A percentile compares a stretch with the other conserved stretches of the same genome.
Conservation (phyloP, 2,329 filamentous ascomycete genomes). For the Penicillium sp. region DNA sequence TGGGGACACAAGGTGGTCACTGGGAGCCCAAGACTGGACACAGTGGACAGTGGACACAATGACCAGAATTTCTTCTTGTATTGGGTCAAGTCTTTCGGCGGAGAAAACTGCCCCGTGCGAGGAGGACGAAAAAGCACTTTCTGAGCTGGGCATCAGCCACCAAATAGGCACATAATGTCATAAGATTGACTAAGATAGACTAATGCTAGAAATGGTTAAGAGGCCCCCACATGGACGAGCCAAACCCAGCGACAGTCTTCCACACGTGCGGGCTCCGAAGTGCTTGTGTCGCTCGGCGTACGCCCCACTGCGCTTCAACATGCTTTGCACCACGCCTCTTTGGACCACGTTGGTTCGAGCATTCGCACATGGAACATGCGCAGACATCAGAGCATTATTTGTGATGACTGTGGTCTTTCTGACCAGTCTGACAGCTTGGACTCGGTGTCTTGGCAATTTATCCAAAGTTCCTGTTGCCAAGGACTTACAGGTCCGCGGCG, state of each 20-base stretch:
- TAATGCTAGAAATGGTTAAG: background rate
- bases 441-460: background rate
- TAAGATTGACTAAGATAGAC: background rate
- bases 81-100: background rate
- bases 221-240: background rate
- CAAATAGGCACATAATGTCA: background rate
- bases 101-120: background rate
- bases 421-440: background rate
- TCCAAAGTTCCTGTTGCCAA: background rate
- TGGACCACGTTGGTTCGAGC: conserved; percentile 4
- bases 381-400: background rate
- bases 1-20: background rate
- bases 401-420: background rate
- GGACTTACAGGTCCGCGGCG: background rate
- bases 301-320: conserved; percentile 9
- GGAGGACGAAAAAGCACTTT: background rate
- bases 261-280: conserved; percentile 21
- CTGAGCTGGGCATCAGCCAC: background rate
- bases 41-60: background rate
- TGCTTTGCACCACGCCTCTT: conserved; percentile 6
- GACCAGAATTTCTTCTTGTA: background rate
- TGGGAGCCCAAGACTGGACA: background rate
- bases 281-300: conserved; percentile 14
- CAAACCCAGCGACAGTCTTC: conserved; percentile 11
- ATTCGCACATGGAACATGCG: background rate